Evolutionary conservation across 768 basidiomycete genomes (phyloP).

Genomic region (Auriscalpium vulgare): DNA sequence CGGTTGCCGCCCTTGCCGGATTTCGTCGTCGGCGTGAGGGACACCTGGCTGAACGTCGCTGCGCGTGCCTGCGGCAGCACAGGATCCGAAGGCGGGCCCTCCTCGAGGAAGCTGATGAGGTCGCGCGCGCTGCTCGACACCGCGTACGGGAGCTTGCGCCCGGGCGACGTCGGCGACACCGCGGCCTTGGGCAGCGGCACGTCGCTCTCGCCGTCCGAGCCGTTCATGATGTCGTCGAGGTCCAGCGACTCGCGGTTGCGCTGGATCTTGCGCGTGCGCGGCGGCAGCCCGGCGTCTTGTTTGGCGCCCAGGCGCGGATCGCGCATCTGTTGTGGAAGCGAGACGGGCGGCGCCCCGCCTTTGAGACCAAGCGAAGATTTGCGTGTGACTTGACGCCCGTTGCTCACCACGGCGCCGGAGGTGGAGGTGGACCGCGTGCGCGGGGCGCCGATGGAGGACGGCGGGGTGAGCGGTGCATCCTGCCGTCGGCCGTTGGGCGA

Average conservation of each 20-base stretch:
- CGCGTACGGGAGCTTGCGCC: conserved; percentile 11
- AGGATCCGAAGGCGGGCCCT: conserved; percentile 43
- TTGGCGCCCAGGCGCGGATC: background rate
- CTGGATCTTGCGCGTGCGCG: conserved; percentile 43
- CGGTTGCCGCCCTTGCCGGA: conserved; percentile 40
- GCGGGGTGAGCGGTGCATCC: conserved; percentile 4
- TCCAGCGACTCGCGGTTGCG: conserved; percentile 63
- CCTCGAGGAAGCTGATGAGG: conserved; percentile 49
- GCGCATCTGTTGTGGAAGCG: conserved; percentile 2
- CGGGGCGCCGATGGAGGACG: background rate
- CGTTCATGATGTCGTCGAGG: conserved; percentile 67
- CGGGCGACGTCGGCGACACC: conserved; percentile 1
- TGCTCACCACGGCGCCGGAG: conserved; percentile 10
- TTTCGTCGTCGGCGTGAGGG: conserved; percentile 15
- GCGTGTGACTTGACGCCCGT: background rate
- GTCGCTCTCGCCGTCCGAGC: conserved; percentile 53
- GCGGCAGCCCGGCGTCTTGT: conserved; percentile 27
- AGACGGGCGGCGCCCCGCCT: conserved; percentile 1
- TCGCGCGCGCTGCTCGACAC: conserved; percentile 41
- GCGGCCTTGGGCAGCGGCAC: conserved; percentile 4
- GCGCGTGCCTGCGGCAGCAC: conserved; percentile 3
- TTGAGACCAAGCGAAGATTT: conserved; percentile 4
- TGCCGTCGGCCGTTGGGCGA: conserved; percentile 6
- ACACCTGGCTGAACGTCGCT: conserved; percentile 6
- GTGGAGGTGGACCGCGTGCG: conserved; percentile 19